Evolutionary conservation across 495 filamentous ascomycete species (phyloP), one percentile per base, ranked within the genome.

Genomic region (Neurospora pannonica): DNA sequence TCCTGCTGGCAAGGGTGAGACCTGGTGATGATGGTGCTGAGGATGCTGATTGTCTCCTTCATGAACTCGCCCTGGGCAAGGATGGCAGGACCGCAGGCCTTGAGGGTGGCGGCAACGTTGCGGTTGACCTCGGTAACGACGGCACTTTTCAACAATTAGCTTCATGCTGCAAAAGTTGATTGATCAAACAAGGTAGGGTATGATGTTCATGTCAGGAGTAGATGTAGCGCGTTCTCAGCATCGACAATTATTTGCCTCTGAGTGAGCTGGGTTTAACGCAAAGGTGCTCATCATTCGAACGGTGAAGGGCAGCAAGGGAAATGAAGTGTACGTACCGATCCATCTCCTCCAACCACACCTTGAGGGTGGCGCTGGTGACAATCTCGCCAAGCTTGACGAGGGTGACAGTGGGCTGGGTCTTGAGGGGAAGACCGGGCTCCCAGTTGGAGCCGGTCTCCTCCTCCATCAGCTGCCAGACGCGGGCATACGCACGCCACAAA

Each of bases 211-310:
- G 71, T 77, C 76, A 81, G 70, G 74, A 77, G 82, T 84, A 83
- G 77, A 84, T 82, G 72, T 72, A 74, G 93, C 93, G 94, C 85
- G 85, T 97, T 96, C 89, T 88, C 94, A 94, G 91, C 95, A 97
- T 88, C 85, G 89, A 88, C 92, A 89, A 84, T 79, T 85, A 87
- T 46, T 85, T 85, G 92, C 89, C 89, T 98, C 91, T 92, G 92
- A 97, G 95, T 97, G 95, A 98, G 94, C 94, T 98, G 94, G 94
- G 95, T 95, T 92, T 94, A 96, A 93, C 93, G 93, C 90, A 85
- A 83, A 83, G 48, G 83, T 88, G 83, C 84, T 97, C 93, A 97
- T 98, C 94, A 95, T 94, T 81, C 82, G 77, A 79, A 78, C n/a
- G 34, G 5, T 24, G 73, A 38, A 43, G 17, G 8, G 75, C 37